Conservation (phyloP, 2,329 filamentous ascomycete genomes). For the Huntiella bhutanensis region DNA sequence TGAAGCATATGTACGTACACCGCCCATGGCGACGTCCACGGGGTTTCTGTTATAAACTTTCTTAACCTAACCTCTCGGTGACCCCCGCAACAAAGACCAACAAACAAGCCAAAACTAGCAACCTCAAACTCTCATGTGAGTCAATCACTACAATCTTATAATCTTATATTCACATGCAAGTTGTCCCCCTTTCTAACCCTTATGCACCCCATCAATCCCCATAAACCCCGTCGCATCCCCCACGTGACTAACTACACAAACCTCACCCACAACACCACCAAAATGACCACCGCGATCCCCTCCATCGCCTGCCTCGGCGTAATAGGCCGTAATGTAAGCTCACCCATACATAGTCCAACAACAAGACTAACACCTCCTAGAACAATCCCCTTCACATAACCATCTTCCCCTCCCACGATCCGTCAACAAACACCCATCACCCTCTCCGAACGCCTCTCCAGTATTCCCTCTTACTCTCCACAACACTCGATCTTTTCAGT, state of each 20-base stretch:
- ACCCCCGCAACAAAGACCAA: not conserved
- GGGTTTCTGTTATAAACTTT: too few species aligned
- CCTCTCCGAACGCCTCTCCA: conserved; percentile 59
- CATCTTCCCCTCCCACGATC: conserved; percentile 60
- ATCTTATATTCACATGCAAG: not conserved
- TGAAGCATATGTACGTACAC: too few species aligned
- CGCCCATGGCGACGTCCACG: too few species aligned
- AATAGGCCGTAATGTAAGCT: conserved; percentile 71
- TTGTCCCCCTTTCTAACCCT: not conserved
- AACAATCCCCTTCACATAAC: conserved; percentile 92
- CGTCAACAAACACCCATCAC: conserved; percentile 29
- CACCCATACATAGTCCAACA: not conserved
- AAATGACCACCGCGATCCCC: conserved; percentile 45
- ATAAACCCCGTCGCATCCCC: not conserved
- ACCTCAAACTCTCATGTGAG: not conserved
- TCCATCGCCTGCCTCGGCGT: conserved; percentile 86
- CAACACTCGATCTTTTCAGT: conserved; percentile 85
- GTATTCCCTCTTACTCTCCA: conserved; percentile 79
- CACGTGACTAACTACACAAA: not conserved
- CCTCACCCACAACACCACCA: conserved; percentile 6
- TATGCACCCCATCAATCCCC: not conserved
- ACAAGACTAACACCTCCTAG: conserved; percentile 26
- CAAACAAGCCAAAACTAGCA: not conserved
- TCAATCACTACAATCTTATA: not conserved
- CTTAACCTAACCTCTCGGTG: too few species aligned